A percentile compares a stretch with the other conserved stretches of the same genome.
Conservation (phyloP, 2,329 filamentous ascomycete genomes). For the Apiospora hydei region DNA sequence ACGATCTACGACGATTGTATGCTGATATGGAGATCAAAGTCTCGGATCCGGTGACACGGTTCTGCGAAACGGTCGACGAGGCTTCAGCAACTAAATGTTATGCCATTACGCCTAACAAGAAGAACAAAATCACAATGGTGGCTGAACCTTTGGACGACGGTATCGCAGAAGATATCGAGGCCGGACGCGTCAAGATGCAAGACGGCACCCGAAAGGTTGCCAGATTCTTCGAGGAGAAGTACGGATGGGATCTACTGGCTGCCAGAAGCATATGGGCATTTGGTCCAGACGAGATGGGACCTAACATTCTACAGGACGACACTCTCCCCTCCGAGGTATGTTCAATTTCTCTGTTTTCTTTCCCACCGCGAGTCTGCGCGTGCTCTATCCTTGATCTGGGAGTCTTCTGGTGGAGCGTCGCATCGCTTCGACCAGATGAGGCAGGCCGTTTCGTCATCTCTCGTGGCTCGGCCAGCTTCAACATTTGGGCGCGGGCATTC, state of each 20-base stretch:
- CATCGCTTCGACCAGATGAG: constrained; percentile 25
- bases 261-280: constrained; percentile 98
- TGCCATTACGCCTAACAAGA: constrained; percentile 97
- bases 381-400: constrained; percentile 22
- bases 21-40: constrained; percentile 99
- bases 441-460: constrained; percentile 25
- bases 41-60: constrained; percentile 94
- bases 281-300: constrained; percentile 91
- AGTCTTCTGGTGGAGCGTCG: constrained; percentile 24
- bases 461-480: constrained; percentile 25
- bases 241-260: constrained; percentile 95
- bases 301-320: constrained; percentile 96
- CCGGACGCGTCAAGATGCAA: constrained; percentile 86
- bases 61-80: constrained; percentile 97
- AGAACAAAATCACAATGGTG: constrained; percentile 99
- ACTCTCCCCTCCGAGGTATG: constrained; percentile 86
- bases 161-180: constrained; percentile 93
- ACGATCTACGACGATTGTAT: constrained; percentile 91
- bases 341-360: constrained; percentile 30
- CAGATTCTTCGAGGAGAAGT: constrained; percentile 96
- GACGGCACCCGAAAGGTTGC: constrained; percentile 93
- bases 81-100: constrained; percentile 98
- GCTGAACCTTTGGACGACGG: constrained; percentile 95
- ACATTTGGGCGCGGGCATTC: neutral
- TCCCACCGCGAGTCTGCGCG: constrained; percentile 25